Percentiles rank a stretch among this genome's conserved stretches.
phyloP scores from a whole-genome alignment of 768 basidiomycete species.

The Suillus decipiens region DNA sequence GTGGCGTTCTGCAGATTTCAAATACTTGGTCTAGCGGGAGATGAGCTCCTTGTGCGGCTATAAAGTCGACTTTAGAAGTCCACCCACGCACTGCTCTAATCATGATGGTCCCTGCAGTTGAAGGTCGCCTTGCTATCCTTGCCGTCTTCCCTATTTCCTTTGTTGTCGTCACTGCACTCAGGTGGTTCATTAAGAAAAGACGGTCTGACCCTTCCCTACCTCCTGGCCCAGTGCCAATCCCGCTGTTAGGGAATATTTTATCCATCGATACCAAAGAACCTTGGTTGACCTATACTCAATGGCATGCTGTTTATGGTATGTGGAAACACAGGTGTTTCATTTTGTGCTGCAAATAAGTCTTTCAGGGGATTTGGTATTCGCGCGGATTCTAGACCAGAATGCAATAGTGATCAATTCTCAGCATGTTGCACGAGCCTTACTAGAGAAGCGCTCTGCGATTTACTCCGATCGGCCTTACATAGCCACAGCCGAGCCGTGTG shows the following conservation, averaged over 20 bases:
- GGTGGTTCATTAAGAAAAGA: slow-evolving; percentile 6
- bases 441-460: slow-evolving; percentile 12
- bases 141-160: not conserved
- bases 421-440: not conserved
- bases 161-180: not conserved
- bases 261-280: slow-evolving; percentile 7
- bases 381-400: slow-evolving; percentile 5
- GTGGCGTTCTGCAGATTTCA: not conserved
- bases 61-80: not conserved
- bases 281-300: slow-evolving; percentile 6
- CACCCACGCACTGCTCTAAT: not conserved
- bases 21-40: not conserved
- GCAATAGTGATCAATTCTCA: slow-evolving; percentile 5
- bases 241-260: slow-evolving; percentile 26
- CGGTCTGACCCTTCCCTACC: slow-evolving; percentile 26
- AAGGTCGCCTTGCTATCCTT: not conserved
- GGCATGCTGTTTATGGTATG: slow-evolving; percentile 10
- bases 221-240: slow-evolving; percentile 49
- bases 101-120: not conserved
- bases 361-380: slow-evolving; percentile 5
- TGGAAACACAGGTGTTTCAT: not conserved
- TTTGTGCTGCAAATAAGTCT: not conserved
- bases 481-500: slow-evolving; percentile 5
- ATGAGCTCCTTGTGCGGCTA: not conserved
- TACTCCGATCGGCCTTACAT: slow-evolving; percentile 13